These are phyloP conservation scores for Collybia sordida DNA, from an alignment of 768 basidiomycete species.

Conservation along the genomic window DNA sequence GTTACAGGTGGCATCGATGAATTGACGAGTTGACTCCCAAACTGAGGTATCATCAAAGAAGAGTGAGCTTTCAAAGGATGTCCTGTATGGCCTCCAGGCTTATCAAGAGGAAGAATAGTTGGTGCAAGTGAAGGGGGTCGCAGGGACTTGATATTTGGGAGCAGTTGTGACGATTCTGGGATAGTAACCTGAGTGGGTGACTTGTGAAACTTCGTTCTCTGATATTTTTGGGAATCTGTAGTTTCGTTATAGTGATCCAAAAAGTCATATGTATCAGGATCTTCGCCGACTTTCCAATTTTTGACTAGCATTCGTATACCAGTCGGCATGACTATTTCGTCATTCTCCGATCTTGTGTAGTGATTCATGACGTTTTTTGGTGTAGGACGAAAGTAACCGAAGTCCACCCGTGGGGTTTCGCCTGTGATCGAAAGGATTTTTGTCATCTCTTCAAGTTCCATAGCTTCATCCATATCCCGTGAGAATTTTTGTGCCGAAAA, in stretches of 20 bases:
- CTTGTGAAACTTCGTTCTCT: not conserved
- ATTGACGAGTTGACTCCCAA: conserved; percentile 8
- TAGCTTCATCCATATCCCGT: conserved; percentile 20
- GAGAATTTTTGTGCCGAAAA: conserved; percentile 48
- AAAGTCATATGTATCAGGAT: conserved; percentile 52
- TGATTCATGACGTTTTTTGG: conserved; percentile 21
- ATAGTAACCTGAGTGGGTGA: no score
- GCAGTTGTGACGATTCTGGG: not conserved
- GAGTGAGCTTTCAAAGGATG: conserved; percentile 1
- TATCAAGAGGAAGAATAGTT: conserved; percentile 18
- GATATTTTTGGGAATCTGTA: conserved; percentile 12
- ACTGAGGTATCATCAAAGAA: not conserved
- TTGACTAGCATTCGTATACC: conserved; percentile 65
- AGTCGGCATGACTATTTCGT: conserved; percentile 32
- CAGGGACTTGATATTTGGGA: conserved; percentile 13
- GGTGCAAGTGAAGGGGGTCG: conserved; percentile 39
- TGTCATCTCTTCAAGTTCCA: conserved; percentile 55
- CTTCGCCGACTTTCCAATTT: conserved; percentile 63
- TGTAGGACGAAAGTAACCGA: conserved; percentile 61
- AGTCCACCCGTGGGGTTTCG: conserved; percentile 57
- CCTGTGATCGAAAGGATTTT: conserved; percentile 55
- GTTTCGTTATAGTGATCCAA: conserved; percentile 51
- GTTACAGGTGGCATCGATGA: conserved; percentile 15
- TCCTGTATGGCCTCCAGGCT: conserved; percentile 8
- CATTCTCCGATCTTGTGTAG: conserved; percentile 20